Percentiles rank a stretch among this genome's conserved stretches.
Evolutionary conservation across 2,329 filamentous ascomycete genomes (phyloP).

Genomic region (Drechslerella coelobrocha): DNA sequence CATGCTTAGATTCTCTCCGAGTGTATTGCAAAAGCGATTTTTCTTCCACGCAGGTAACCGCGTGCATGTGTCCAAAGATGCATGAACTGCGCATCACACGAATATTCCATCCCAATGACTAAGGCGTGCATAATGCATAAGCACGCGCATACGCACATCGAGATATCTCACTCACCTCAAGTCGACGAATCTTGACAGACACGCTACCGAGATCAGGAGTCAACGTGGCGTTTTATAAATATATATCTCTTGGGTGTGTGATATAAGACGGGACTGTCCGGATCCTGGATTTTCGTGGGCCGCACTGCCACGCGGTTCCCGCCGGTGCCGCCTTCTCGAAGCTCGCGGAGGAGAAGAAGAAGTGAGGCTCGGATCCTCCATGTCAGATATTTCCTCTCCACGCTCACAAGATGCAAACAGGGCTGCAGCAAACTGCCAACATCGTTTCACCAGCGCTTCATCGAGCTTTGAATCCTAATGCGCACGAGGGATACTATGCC

Average conservation of each 20-base stretch:
- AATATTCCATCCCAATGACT: too few species aligned
- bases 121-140: background rate
- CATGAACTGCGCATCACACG: too few species aligned
- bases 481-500: background rate
- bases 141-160: background rate
- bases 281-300: background rate
- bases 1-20: too few species aligned
- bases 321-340: background rate
- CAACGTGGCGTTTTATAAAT: slow-evolving; percentile 1
- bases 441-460: slow-evolving; percentile 7
- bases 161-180: background rate
- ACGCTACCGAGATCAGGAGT: background rate
- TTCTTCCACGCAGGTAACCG: too few species aligned
- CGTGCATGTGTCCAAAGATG: too few species aligned
- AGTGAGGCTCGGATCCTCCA: too few species aligned
- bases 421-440: background rate
- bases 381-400: too few species aligned
- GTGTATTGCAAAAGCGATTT: too few species aligned
- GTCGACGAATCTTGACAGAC: background rate
- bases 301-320: slow-evolving; percentile 2
- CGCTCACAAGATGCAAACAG: too few species aligned
- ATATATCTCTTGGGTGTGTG: background rate
- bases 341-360: too few species aligned
- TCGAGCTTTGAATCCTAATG: background rate
- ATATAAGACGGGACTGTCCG: too few species aligned